These are phyloP conservation scores for Penicillium sp. DNA, from an alignment of 2,329 filamentous ascomycete genomes.

Conservation along the genomic window DNA sequence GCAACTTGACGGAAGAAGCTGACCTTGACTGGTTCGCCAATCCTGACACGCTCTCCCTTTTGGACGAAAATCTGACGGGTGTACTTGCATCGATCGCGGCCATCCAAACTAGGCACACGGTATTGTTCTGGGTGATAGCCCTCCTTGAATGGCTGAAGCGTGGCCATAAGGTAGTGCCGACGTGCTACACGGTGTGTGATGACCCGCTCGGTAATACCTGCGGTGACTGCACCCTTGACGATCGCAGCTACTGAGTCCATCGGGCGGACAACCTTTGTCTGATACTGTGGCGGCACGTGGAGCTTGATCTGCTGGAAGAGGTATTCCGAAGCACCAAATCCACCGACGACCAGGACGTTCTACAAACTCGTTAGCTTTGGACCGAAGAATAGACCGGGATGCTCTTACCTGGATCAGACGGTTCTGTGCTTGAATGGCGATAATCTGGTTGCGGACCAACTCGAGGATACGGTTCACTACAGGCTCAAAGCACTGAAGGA, in stretches of 20 bases:
- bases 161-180: constrained; percentile 98
- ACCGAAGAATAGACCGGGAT: not conserved
- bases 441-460: constrained; percentile 95
- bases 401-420: constrained; percentile 70
- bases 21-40: constrained; percentile 97
- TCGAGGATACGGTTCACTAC: constrained; percentile 97
- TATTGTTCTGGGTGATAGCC: constrained; percentile 98
- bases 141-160: constrained; percentile 97
- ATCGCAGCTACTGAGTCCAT: constrained; percentile 99
- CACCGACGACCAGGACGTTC: constrained; percentile 95
- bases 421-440: constrained; percentile 97
- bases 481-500: constrained; percentile 97
- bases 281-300: constrained; percentile 96
- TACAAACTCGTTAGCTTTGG: constrained; percentile 34
- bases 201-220: constrained; percentile 94
- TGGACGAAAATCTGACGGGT: constrained; percentile 98
- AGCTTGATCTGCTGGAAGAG: constrained; percentile 99
- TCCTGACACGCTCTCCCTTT: constrained; percentile 98
- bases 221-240: constrained; percentile 96
- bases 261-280: constrained; percentile 94
- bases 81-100: constrained; percentile 98
- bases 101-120: constrained; percentile 91
- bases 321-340: constrained; percentile 97
- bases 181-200: constrained; percentile 95
- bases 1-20: constrained; percentile 98